Conservation (phyloP, 2,329 filamentous ascomycete species). For the Colletotrichum cuscutae region DNA sequence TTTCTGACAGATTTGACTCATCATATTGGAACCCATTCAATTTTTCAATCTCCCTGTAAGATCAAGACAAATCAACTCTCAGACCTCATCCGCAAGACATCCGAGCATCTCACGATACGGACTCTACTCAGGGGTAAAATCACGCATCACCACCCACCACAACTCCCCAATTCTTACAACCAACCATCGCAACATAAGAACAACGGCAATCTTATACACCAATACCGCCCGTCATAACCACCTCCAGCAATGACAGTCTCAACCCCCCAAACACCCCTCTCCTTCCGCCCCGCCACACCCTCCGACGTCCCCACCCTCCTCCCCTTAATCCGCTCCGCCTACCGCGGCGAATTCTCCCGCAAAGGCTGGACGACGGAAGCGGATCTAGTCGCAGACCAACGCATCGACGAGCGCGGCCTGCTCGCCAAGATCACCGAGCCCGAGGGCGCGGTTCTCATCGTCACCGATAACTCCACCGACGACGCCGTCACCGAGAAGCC, state of each 20-base stretch:
- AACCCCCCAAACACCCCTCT: slow-evolving; percentile 34
- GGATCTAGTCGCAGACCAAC: slow-evolving; percentile 53
- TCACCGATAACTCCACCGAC: slow-evolving; percentile 38
- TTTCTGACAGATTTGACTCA: background rate
- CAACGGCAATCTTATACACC: background rate
- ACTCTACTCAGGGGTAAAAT: background rate
- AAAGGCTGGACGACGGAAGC: slow-evolving; percentile 60
- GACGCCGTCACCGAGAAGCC: background rate
- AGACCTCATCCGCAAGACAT: background rate
- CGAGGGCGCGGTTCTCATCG: slow-evolving; percentile 49
- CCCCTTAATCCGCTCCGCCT: slow-evolving; percentile 54
- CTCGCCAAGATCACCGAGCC: slow-evolving; percentile 52
- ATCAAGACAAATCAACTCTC: background rate
- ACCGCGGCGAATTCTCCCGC: slow-evolving; percentile 53
- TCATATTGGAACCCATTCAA: background rate
- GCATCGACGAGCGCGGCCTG: slow-evolving; percentile 52
- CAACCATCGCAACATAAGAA: background rate
- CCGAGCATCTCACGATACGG: background rate
- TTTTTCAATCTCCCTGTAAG: background rate
- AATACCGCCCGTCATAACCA: too few species aligned
- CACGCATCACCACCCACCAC: background rate
- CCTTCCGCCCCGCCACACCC: slow-evolving; percentile 48
- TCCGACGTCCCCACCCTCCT: slow-evolving; percentile 47
- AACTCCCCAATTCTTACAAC: background rate
- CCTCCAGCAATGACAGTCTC: background rate